Conservation (phyloP, 2,329 filamentous ascomycete species). For the Colletotrichum horii region DNA sequence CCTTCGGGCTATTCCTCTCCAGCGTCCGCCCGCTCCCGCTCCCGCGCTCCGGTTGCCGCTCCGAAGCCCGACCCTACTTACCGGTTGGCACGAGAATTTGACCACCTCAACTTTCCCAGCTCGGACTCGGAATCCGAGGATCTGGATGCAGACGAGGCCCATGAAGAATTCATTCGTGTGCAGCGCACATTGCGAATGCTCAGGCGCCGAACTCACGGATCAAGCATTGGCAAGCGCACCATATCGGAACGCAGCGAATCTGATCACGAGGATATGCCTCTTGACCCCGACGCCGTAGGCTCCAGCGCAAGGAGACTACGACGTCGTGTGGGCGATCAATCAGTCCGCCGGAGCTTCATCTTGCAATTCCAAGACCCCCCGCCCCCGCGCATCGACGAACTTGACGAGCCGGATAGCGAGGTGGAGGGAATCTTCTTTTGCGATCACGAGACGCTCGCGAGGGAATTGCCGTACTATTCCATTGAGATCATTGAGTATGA, state of each 20-base stretch:
- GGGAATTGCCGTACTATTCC: constrained; percentile 55
- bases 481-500: constrained; percentile 53
- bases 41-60: constrained; percentile 25
- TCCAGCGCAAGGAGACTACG: constrained; percentile 54
- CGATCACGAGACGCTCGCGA: constrained; percentile 41
- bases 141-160: constrained; percentile 34
- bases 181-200: constrained; percentile 49
- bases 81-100: constrained; percentile 48
- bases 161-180: constrained; percentile 40
- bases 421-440: constrained; percentile 30
- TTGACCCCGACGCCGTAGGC: constrained; percentile 44
- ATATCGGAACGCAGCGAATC: constrained; percentile 60
- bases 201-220: constrained; percentile 55
- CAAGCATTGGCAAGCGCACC: constrained; percentile 60
- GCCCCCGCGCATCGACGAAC: constrained; percentile 56
- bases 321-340: constrained; percentile 45
- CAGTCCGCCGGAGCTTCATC: constrained; percentile 43
- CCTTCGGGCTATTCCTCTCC: constrained; percentile 53
- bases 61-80: constrained; percentile 41
- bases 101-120: constrained; percentile 47
- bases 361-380: constrained; percentile 56
- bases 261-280: constrained; percentile 40
- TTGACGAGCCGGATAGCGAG: constrained; percentile 57
- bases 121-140: constrained; percentile 44
- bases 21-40: constrained; percentile 45